These are phyloP conservation scores for Podospora pseudopauciseta DNA, from an alignment of 495 filamentous ascomycete species.

Conservation along the genomic window DNA sequence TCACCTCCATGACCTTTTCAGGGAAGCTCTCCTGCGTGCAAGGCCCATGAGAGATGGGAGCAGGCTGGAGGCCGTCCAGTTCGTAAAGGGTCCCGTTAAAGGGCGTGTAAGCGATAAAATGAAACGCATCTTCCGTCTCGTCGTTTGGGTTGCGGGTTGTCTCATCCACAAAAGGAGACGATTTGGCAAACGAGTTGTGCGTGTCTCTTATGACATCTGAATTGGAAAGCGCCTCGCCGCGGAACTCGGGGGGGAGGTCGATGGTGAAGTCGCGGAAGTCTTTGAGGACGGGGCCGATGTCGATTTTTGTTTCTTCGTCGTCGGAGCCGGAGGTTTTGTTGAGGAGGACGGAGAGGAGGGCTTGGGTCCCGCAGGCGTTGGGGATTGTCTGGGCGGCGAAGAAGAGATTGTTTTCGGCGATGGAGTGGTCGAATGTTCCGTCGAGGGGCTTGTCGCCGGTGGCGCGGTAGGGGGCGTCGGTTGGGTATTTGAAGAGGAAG, in stretches of 20 bases:
- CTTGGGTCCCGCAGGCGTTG: conserved; percentile 98
- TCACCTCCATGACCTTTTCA: conserved; percentile 76
- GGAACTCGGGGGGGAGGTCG: conserved; percentile 75
- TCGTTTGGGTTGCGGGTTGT: conserved; percentile 60
- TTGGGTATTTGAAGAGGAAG: conserved; percentile 98
- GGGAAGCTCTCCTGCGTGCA: conserved; percentile 70
- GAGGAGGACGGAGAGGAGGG: conserved; percentile 84
- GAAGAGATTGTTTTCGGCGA: conserved; percentile 70
- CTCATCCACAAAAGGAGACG: conserved; percentile 89
- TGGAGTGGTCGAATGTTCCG: conserved; percentile 72
- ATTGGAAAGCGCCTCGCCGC: conserved; percentile 59
- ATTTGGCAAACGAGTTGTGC: conserved; percentile 89
- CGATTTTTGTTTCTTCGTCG: conserved; percentile 25
- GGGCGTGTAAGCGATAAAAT: conserved; percentile 94
- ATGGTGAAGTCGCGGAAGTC: conserved; percentile 91
- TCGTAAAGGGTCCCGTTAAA: conserved; percentile 82
- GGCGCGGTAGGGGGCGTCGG: conserved; percentile 59
- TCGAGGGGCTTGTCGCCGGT: conserved; percentile 60
- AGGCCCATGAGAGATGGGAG: conserved; percentile 81
- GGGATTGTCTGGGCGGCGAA: conserved; percentile 98
- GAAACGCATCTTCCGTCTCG: conserved; percentile 78
- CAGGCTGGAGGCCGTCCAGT: conserved; percentile 88
- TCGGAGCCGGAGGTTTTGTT: conserved; percentile 59
- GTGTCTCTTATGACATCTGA: conserved; percentile 80
- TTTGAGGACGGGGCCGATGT: conserved; percentile 57